Base-by-base conservation (phyloP, 2,329 filamentous ascomycete genomes). In the Rutstroemia sp. region DNA sequence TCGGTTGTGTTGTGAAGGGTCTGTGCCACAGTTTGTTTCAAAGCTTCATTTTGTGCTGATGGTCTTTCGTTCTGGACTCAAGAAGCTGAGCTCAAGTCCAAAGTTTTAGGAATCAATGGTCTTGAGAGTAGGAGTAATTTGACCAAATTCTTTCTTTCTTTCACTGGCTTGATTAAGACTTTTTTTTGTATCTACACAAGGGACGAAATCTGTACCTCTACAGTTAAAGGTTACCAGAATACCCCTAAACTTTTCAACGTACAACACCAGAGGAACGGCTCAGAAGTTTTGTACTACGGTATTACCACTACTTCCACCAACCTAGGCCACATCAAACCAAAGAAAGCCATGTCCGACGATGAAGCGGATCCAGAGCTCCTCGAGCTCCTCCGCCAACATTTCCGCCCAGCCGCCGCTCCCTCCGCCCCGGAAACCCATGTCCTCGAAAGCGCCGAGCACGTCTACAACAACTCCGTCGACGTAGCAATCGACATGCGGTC, bases 401-500 rank as follows among this genome's bases (percentile, higher is more conserved):
- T 95, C 46, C 73, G 87, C 53, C 81, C 83, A 54, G 73, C 77
- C 19, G 71, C 75, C 25, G 71, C 78, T 48, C 73, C 80, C 19
- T 79, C 70, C 5, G 73, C 85, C 21, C 81, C 87, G 19, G 88
- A 92, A 65, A 95, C 89, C 5, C 88, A 86, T 51, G 91, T 97
- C 42, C 80, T 97, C 4, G 78, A 89, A 61, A 81, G 84, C 60
- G 92, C 92, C 46, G 85, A 95, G 72, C 89, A 87, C 73, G 86
- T 97, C 67, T 95, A 88, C 73, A 84, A 96, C 74, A 94, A 96
- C 72, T 83, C 89, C 61, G 91, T 96, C 69, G 94, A 99, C 69
- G 90, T 99, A 37, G 89, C 90, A 10, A 76, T 99, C 45, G 88
- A 92, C 67, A 91, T 92, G 77, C 79, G 82, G 56, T 84, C 87